Evolutionary conservation across 768 basidiomycete species (phyloP), one percentile per base, ranked within the genome.

Genomic region (Boletus sp.): DNA sequence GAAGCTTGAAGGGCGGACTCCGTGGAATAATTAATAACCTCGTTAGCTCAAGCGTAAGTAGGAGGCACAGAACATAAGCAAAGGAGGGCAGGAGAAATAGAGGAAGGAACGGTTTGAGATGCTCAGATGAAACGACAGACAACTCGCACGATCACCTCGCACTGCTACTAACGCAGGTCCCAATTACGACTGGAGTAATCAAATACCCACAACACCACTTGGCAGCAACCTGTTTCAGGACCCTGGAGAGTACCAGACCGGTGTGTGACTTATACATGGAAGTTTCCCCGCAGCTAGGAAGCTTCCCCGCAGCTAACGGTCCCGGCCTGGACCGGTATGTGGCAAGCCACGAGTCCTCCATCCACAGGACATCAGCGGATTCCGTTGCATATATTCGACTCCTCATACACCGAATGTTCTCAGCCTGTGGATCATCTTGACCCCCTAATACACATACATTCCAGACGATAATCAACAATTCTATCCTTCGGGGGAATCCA

Each of bases 251-350:
- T 17, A 48, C 34, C 9, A 32, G 4, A 19, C 47, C 37, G 44
- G 40, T 34, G 25, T 33, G 35, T 35, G 27, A 40, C n/a, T 13
- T 25, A 50, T 47, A 25, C 47, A 27, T n/a, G 13, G 6, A 34
- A 10, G 34, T 33, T 60, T 53, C 51, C 48, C 50, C 60, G 63
- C 57, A 43, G n/a, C 2, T 35, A 17, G 25, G 25, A 25, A 10
- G 38, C 37, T 60, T 56, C 51, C 48, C 50, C 60, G 63, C 57
- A 43, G n/a, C 2, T 35, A 17, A 47, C 23, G 17, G 10, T n/a
- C 11, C 34, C 47, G 34, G 34, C 7, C 23, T 27, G 34, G 25
- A 14, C 47, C 47, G 35, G 47, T 48, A 14, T 14, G 35, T 29
- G 35, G 27, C n/a, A 27, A 19, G 47, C 8, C 27, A 11, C 25